Base-by-base conservation (phyloP, 106 monocot species). In the Amphibolis antarctica region DNA sequence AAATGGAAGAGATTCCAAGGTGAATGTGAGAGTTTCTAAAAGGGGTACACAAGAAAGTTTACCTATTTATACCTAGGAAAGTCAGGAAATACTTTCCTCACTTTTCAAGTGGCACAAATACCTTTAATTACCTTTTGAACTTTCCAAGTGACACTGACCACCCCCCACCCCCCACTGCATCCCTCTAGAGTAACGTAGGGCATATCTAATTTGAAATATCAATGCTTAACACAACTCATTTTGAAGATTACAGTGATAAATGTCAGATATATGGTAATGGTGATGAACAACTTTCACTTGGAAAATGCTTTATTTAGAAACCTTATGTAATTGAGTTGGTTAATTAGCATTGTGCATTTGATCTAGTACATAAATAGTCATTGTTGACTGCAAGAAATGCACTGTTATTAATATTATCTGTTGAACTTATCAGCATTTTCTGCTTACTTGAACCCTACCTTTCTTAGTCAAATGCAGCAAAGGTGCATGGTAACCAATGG, bases 391-490 rank as follows among this genome's bases (percentile, higher is more conserved):
- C 54, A 55, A 55, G 54, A 26, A 55, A 26, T 13, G 13, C 12
- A 55, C 55, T 55, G 23, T 55, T 17, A n/a, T 13, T 4, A 49
- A 49, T 14, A 49, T 0, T 14, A 49, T 49, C 13, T 14, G 3
- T 9, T n/a, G 15, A 49, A 12, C 48, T 11, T 29, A 28, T 27
- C 57, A 58, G 26, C 17, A 58, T 58, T 17, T 14, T 58, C 29
- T 58, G 0, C 29, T 27, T 60, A 42, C 31, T 42, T 26, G 63
- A 1, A 63, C 13, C 10, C 25, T 63, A 13, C 25, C 20, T 19
- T 44, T 44, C 26, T 45, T 42, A 67, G 67, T 67, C 55, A 67
- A 67, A 67, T 55, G 67, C 67, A 42, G 18, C 67, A 67, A 67
- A 55, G 24, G 1, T 44, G 24, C 53, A 24, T 54, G 55, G 42